Evolutionary conservation across 176 grass and related monocot species (phyloP), one percentile per base, ranked within the genome.

Genomic region (Raddia distichophylla): DNA sequence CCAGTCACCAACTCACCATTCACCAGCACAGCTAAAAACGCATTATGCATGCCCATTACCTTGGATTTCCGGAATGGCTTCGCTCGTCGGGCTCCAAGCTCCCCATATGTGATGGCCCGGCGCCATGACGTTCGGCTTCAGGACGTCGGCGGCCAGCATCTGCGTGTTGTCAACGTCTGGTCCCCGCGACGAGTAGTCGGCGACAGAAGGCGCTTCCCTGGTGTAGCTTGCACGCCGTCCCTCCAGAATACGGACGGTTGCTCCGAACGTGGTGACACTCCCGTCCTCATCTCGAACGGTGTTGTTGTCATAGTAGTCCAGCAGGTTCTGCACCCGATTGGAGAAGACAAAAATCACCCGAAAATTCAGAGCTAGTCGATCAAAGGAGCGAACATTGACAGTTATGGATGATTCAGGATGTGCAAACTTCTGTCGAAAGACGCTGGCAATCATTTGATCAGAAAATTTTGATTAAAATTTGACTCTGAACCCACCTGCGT

Each of bases 81-180:
- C 1, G 85, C 90, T 90, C 56, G 57, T 75, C 32, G 93, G 86
- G 69, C 90, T 98, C 95, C 95, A 98, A 50, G 95, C 95, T 73
- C 88, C 95, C 95, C 95, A 98, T 40, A 98, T 93, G 18, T 85
- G 67, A 42, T 91, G 79, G 8, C 95, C 95, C 3, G 92, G 95
- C 55, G 95, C 95, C 88, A 95, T 89, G 6, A 98, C 82, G 80
- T 93, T 98, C 4, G 95, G 95, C 43, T 98, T 98, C 67, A 98
- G 79, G 15, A 93, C 91, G 48, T 98, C 95, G 15, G 92, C 92
- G 42, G 80, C 59, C 59, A 87, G 34, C 82, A 84, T 79, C 22
- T 67, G 73, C 40, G 43, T 17, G 77, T 93, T 89, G 64, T 91
- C 91, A 68, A 92, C 69, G 87, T 90, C 89, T 8, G 95, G 90